Evolutionary conservation across 495 filamentous ascomycete species (phyloP), one percentile per base, ranked within the genome.

Genomic region (Penicillium taxi): DNA sequence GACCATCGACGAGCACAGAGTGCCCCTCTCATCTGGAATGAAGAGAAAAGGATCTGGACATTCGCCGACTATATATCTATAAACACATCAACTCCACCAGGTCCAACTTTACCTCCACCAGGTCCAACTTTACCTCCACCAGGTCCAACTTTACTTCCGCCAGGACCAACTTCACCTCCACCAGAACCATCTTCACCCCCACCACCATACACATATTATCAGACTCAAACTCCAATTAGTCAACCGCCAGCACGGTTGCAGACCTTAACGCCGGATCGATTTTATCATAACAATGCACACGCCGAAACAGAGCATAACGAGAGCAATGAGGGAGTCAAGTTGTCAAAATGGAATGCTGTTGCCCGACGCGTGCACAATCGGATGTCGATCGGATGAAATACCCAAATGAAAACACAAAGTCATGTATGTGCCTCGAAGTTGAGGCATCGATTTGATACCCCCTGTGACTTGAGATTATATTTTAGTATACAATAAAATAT

Each of bases 401-500:
- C 17, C 27, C 9, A 20, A 29, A 5, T 12, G 26, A 28, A n/a
- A 13, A 28, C 26, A 9, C 11, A 5, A 28, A 28, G 26, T 28
- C 26, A n/a, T n/a, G n/a, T n/a, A n/a, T 4, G 5, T 35, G 42
- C 42, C 42, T 44, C 12, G 35, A 20, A 32, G 22, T 17, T 35
- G 42, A 44, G 42, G 42, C 42, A 39, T n/a, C 35, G 23, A 39
- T 19, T 39, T 30, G 30, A 44, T 38, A 29, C 21, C 37, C 27
- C 37, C 26, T 21, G 17, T 15, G n/a, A n/a, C n/a, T n/a, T n/a
- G n/a, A n/a, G n/a, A n/a, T n/a, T n/a, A n/a, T n/a, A n/a, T n/a
- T n/a, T n/a, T n/a, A n/a, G n/a, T n/a, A n/a, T n/a, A n/a, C n/a
- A n/a, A n/a, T n/a, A n/a, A n/a, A n/a, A n/a, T n/a, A n/a, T n/a